Evolutionary conservation across 495 filamentous ascomycete species (phyloP), one percentile per base, ranked within the genome.

Genomic region (Diplogelasinospora grovesii): DNA sequence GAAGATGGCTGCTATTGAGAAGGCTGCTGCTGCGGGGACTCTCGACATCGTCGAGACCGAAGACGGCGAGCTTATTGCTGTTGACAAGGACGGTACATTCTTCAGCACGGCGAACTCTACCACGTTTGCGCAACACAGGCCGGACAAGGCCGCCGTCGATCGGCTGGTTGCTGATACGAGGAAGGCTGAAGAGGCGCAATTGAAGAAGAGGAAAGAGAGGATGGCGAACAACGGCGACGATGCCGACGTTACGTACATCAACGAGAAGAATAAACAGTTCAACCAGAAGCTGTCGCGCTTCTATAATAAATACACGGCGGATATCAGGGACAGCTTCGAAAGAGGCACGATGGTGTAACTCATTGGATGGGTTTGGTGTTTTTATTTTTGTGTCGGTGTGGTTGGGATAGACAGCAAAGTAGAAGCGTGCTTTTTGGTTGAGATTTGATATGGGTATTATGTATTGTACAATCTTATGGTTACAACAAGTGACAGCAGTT

Each of bases 191-290:
- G 89, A 94, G 49, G 68, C 75, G 21, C 68, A 87, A 24, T 61
- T 95, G 63, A 85, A 85, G 74, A 89, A 92, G 69, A 77, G 86
- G 49, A 81, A 75, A 57, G 85, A 89, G 43, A 74, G 87, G 41
- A 78, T 74, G 61, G 79, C 75, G 10, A 77, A 85, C 48, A 84
- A 86, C 16, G 79, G 74, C 34, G 78, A 82, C 32, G 78, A 75
- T 22, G 81, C 78, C 19, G 92, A 98, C 59, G 86, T 97, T 44
- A 97, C 93, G 8, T 97, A 93, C 65, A 98, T 98, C 74, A 98
- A 98, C 63, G 88, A 95, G 64, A 96, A 97, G 83, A 94, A 94
- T 71, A 94, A 94, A 71, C 86, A 95, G 70, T 97, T 98, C 70
- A 98, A 98, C 75, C 83, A 92, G 68, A 97, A 97, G 67, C 64